Evolutionary conservation across 305 asterid species (phyloP), one percentile per base, ranked within the genome.

Genomic region (Fraxinus latifolia): DNA sequence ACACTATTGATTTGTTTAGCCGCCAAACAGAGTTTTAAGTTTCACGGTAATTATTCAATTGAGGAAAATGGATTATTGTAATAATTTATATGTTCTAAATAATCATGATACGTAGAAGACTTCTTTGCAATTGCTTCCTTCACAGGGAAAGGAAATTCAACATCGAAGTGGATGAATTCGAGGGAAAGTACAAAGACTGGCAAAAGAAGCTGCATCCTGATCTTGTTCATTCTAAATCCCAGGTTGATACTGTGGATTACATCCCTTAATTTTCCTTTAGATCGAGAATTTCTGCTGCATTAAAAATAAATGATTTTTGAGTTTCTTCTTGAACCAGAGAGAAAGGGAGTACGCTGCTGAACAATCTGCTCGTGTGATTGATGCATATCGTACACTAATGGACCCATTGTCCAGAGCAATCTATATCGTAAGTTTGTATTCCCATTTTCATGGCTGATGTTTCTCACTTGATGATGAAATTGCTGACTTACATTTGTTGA

Each of bases 131-230:
- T 31, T 50, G n/a, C 21, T 83, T 85, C 36, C 44, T 78, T 70
- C 8, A 17, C 60, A 94, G 99, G 91, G 93, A 87, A 80, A 90
- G 90, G 84, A 86, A 86, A 31, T 93, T 89, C 79, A 92, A 85
- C 23, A 70, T 93, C 50, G 90, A 88, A 77, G 93, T 85, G 78
- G 90, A 82, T 25, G 91, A 85, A 83, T 85, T 96, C 76, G 98
- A 90, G 86, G 92, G 92, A 76, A 92, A 86, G 85, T 96, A 96
- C 85, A 96, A 96, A 87, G 89, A 90, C 79, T 93, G 99, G 98
- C 99, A 94, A 88, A 96, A 92, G 92, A 96, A 92, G 90, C 93
- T 96, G 83, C 99, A 96, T 89, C 99, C 98, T 29, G 98, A 96
- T 87, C 89, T 93, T 39, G 98, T 96, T 84, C 98, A 94, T 83